Percentiles rank a stretch among this genome's conserved stretches.
Conservation (phyloP, 768 basidiomycete genomes). For the Boletus patriciae region DNA sequence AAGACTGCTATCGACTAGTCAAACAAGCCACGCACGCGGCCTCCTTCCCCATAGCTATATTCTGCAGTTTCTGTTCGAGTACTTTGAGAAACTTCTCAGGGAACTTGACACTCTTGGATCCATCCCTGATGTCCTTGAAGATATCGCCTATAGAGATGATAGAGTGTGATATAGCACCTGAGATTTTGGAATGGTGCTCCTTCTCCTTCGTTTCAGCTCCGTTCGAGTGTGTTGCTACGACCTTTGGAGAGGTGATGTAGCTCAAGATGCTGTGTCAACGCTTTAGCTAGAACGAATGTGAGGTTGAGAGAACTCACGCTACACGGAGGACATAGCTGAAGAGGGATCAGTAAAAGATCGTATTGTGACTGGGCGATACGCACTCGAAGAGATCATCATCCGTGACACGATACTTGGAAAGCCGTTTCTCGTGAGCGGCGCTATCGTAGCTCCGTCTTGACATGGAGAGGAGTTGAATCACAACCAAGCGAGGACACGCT, state of each 20-base stretch:
- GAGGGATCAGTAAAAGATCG: slow-evolving; percentile 11
- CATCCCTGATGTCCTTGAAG: slow-evolving; percentile 76
- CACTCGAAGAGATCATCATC: slow-evolving; percentile 89
- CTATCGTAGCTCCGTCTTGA: slow-evolving; percentile 78
- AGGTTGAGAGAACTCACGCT: slow-evolving; percentile 56
- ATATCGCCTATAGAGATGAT: slow-evolving; percentile 69
- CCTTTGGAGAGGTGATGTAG: slow-evolving; percentile 67
- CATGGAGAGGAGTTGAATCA: slow-evolving; percentile 38
- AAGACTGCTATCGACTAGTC: slow-evolving; percentile 2
- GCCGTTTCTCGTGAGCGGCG: slow-evolving; percentile 65
- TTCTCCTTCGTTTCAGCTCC: slow-evolving; percentile 49
- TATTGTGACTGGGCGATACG: slow-evolving; percentile 27
- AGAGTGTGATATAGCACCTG: slow-evolving; percentile 56
- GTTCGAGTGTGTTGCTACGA: slow-evolving; percentile 30
- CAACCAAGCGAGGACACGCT: neutral
- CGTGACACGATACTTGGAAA: slow-evolving; percentile 74
- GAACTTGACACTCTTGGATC: slow-evolving; percentile 85
- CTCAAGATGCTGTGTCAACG: slow-evolving; percentile 57
- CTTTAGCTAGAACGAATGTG: slow-evolving; percentile 6
- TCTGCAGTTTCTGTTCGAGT: slow-evolving; percentile 84
- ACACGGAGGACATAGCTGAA: slow-evolving; percentile 77
- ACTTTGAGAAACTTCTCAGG: slow-evolving; percentile 93
- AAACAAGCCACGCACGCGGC: slow-evolving; percentile 59
- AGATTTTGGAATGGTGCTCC: slow-evolving; percentile 68
- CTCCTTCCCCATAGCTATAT: slow-evolving; percentile 93